Evolutionary conservation across 2,329 filamentous ascomycete genomes (phyloP), one percentile per base, ranked within the genome.

Genomic region (Cercospora citrullina): DNA sequence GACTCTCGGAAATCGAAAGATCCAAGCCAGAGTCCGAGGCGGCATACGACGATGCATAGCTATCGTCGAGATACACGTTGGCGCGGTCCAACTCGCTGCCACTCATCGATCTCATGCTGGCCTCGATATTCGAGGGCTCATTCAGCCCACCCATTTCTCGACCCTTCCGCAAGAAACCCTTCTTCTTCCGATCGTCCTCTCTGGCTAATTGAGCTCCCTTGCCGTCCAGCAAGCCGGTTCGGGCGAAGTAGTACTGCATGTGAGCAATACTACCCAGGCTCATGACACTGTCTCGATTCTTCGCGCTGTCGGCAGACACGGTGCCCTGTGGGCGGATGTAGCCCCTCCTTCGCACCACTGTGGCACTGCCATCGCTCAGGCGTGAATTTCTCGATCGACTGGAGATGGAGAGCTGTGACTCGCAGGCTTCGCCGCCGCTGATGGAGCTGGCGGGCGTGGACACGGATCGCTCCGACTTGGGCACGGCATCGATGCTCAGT

Each of bases 171-270:
- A 72, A 64, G 65, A 53, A 36, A 14, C 53, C 57, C 23, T 67
- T 67, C 45, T 57, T 60, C 66, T 77, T 78, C 68, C 77, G 75
- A 72, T 77, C 77, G 53, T 75, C 72, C 10, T 64, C 65, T 21
- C 36, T 91, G 23, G 91, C 90, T 68, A 96, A 82, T 78, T 96
- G 91, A 64, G 89, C 95, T 39, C 94, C 94, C 78, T 97, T 97
- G 66, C 94, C 93, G 77, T 99, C 95, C 61, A 99, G 82, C 71
- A 99, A 82, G 5, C 95, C 95, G 0, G 95, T 99, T 68, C 95
- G 87, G 39, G 95, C 94, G 82, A 99, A 99, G 81, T 98, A 99
- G 81, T 98, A 97, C 80, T 99, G 95, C 76, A 99, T 84, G 82
- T 99, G 95, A 65, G 94, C 93, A 75, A 99, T 99, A 80, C 94